Evolutionary conservation across 176 grass and related monocot genomes (phyloP).

Genomic region (Juncus inflexus): DNA sequence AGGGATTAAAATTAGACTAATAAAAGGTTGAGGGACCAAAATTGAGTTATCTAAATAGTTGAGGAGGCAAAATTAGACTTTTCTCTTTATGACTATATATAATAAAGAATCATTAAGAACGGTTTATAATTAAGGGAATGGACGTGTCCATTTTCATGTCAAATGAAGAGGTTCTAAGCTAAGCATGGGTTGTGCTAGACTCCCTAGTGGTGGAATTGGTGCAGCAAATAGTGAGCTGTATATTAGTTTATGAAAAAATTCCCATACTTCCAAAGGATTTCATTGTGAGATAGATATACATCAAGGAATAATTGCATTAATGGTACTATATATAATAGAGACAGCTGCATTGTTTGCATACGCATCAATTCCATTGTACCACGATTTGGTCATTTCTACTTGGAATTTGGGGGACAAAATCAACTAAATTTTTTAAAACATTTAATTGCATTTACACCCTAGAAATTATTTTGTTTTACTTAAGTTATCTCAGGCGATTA

Average conservation of each 20-base stretch:
- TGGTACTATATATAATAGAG: constrained; percentile 3
- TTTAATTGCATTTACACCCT: no score
- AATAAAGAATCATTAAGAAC: no score
- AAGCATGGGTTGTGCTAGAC: not conserved
- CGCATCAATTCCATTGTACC: constrained; percentile 9
- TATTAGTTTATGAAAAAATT: constrained; percentile 24
- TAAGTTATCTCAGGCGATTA: no score
- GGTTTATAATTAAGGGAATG: not conserved
- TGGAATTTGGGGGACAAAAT: not conserved
- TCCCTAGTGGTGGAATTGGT: constrained; percentile 17
- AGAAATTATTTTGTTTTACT: no score
- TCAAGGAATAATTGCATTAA: constrained; percentile 1
- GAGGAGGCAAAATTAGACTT: no score
- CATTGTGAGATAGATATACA: constrained; percentile 2
- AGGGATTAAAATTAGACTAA: no score
- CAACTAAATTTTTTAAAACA: no score
- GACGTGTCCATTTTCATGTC: constrained; percentile 5
- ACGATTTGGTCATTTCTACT: constrained; percentile 21
- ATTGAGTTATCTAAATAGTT: no score
- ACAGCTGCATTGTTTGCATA: constrained; percentile 24
- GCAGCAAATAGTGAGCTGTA: constrained; percentile 29
- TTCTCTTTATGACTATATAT: no score
- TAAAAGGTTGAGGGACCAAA: no score
- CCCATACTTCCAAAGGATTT: constrained; percentile 21
- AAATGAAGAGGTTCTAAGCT: not conserved